These are phyloP conservation scores for Hemileccinum hortonii DNA, from an alignment of 1,284 basidiomycete species.

Conservation along the genomic window DNA sequence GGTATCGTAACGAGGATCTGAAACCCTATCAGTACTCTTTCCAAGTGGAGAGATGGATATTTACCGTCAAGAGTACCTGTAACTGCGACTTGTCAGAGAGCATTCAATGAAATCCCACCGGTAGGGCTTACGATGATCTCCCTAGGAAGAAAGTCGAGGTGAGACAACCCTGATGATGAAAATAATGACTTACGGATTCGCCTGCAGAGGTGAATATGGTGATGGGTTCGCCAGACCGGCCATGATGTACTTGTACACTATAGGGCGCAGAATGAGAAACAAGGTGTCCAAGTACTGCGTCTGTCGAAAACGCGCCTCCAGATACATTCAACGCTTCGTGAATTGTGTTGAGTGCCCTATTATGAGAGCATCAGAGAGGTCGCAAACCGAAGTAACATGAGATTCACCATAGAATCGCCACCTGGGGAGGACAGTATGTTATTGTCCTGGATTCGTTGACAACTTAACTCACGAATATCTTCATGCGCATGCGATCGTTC, in stretches of 20 bases:
- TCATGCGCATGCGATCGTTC: no score
- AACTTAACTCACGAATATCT: no score
- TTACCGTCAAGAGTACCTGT: background rate
- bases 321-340: no score
- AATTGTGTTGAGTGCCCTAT: no score
- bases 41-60: background rate
- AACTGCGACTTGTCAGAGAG: background rate
- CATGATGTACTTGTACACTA: background rate
- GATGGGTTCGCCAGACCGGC: background rate
- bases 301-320: slow-evolving; percentile 8
- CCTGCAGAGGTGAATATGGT: background rate
- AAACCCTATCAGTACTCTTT: background rate
- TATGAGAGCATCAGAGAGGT: no score
- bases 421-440: no score
- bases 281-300: background rate
- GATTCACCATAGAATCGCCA: no score
- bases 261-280: no score
- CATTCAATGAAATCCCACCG: no score
- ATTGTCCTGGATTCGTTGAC: no score
- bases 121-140: background rate
- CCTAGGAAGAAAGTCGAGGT: background rate
- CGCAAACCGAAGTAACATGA: no score
- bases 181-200: background rate
- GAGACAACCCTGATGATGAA: no score
- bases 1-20: background rate